Base-by-base conservation (phyloP, 495 filamentous ascomycete genomes). In the Parathielavia hyrcaniae region DNA sequence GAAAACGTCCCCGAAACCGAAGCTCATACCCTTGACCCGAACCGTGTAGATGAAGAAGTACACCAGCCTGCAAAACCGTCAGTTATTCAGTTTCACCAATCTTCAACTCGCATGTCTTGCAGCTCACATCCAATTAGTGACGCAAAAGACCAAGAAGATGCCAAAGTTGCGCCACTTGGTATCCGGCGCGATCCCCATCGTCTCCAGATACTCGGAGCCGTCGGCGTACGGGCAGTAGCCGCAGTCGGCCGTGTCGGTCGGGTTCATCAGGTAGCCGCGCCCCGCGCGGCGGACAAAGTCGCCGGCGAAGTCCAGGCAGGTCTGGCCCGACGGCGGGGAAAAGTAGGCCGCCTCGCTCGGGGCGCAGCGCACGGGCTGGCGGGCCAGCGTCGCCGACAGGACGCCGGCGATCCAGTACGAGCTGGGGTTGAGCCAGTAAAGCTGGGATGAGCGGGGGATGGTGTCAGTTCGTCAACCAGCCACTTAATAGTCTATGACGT, bases 21-120 rank as follows among this genome's bases (percentile, higher is more conserved):
- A 91, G 11, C 73, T 80, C 87, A 86, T 90, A 8, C 85, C 80
- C 59, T 79, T 79, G 47, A 93, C 81, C 17, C 88, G 76, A 5
- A 90, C 77, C 1, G 86, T 86, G 68, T 88, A 93, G 53, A 92
- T 81, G 59, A 95, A 89, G 75, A 95, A 91, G 70, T 91, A 92
- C 0, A 95, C 86, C 46, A 92, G 76, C 40, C 66, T 70, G 20
- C 7, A 17, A 32, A 39, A 20, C 13, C 30, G 30, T 43, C 14
- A 45, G 41, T 35, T n/a, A n/a, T n/a, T n/a, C n/a, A n/a, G n/a
- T n/a, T n/a, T n/a, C 12, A 53, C 11, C 34, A 22, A 13, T 11
- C 23, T 16, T 12, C 22, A 2, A 39, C 0, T 32, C 2, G 16
- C 23, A 41, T 22, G 17, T 13, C 6, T 30, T 14, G 14, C 10